These are phyloP conservation scores for Tetradesmus obliquus DNA, from an alignment of 139 green algal genomes.

Conservation along the genomic window DNA sequence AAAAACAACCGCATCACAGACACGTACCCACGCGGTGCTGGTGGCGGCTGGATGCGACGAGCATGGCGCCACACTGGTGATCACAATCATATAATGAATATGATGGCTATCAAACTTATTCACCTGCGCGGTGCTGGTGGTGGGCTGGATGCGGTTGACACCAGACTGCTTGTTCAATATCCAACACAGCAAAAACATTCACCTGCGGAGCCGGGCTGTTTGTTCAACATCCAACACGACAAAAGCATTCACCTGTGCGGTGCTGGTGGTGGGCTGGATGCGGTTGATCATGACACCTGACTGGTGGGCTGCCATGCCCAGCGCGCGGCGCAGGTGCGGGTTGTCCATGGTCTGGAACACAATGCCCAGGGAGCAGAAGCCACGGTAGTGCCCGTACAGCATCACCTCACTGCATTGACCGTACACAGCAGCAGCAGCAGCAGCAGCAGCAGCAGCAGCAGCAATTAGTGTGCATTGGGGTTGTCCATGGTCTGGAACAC, in stretches of 20 bases:
- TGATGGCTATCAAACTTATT: too few species aligned
- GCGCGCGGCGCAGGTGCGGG: slow-evolving; percentile 63
- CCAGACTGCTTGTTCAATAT: too few species aligned
- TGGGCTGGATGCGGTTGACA: not conserved
- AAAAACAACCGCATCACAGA: too few species aligned
- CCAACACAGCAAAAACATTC: too few species aligned
- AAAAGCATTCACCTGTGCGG: slow-evolving; percentile 33
- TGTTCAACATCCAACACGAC: too few species aligned
- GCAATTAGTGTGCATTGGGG: slow-evolving; percentile 38
- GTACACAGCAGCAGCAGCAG: not conserved
- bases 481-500: slow-evolving; percentile 83
- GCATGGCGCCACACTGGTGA: not conserved
- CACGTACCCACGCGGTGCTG: too few species aligned
- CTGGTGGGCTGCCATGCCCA: slow-evolving; percentile 62
- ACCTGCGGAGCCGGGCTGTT: too few species aligned
- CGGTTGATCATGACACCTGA: slow-evolving; percentile 80
- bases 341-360: slow-evolving; percentile 82
- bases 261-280: slow-evolving; percentile 65
- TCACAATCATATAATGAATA: not conserved
- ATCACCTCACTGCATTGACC: slow-evolving; percentile 30
- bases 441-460: not conserved
- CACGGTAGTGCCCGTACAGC: slow-evolving; percentile 41
- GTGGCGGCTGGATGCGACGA: too few species aligned
- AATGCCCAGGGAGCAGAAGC: slow-evolving; percentile 77
- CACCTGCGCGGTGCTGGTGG: slow-evolving; percentile 13